Evolutionary conservation across 2,329 filamentous ascomycete species (phyloP), one percentile per base, ranked within the genome.

Genomic region (Fusarium lyarnte): DNA sequence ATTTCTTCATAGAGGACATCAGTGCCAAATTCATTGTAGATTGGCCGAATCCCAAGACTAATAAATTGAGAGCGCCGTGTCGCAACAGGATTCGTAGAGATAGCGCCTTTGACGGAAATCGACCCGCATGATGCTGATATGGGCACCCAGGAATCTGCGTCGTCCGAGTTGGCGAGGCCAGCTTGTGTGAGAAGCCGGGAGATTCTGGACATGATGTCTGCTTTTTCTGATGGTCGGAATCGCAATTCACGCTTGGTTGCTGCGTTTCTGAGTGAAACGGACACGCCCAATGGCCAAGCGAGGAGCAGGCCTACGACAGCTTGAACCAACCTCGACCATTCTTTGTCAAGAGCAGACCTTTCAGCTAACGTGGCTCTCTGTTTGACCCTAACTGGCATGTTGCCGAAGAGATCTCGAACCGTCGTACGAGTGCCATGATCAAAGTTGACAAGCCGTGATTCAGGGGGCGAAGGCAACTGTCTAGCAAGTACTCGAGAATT

Each of bases 381-480:
- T 79, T 96, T 97, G 31, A 97, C 91, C 19, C 95, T 90, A 17
- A 98, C 95, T 0, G 95, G 94, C 89, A 98, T 93, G 65, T 91
- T 92, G 1, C 95, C 94, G 81, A 98, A 98, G 2, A 98, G 84
- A 79, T 97, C 91, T 62, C 91, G 89, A 10, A 97, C 92, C 1
- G 87, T 87, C 4, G 95, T 90, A 33, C 89, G 88, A 0, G 95
- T 97, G 8, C 95, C 95, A 82, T 93, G 90, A 25, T 84, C 80
- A 62, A 86, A 87, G 39, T 82, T 83, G 13, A 85, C 75, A 11
- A 93, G 76, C 52, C 86, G 84, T 49, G 93, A 87, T 53, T 90
- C 87, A 12, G 85, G 80, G 16, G 86, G 84, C 9, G 90, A 88
- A 10, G 93, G 92, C 3, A 86, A 82, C 61, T 92, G 86, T 33